Base-by-base conservation (phyloP, 768 basidiomycete genomes). In the Rhodosporidiobolus odoratus region DNA sequence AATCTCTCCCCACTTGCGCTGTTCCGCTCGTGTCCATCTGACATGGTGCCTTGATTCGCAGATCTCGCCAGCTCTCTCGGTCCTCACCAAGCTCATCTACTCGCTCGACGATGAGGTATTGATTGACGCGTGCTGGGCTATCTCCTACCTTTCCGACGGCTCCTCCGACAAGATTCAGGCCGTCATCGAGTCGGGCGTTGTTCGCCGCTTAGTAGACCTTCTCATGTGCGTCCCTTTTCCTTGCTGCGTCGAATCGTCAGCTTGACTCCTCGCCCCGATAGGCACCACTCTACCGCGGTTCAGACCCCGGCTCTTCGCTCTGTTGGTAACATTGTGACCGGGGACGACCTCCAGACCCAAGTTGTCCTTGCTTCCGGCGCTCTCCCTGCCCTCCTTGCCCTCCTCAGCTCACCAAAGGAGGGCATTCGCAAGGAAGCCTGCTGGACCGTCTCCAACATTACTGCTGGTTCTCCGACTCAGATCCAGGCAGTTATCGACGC, bases 121-220 rank as follows among this genome's bases (percentile, higher is more conserved):
- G 77, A 99, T 99, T 78, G 96, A 99, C 80, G 96, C 96, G 21
- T 99, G 96, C 84, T 99, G 96, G 96, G 96, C 96, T 35, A 95
- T 99, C 80, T 97, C 94, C 48, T 99, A 99, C 82, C 88, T 99
- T 47, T 98, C 95, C 2, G 96, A 99, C 79, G 96, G 96, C 58
- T 90, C 93, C 41, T 96, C 96, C 78, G 96, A 99, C 83, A 99
- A 99, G 84, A 99, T 99, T 68, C 96, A 99, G 80, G 96, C 96
- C 40, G 96, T 99, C 66, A 98, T 99, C 77, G 95, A 98, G 81
- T 91, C 91, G 27, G 96, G 95, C 38, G 95, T 99, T 58, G 96
- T 94, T 82, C 87, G 96, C 80, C 88, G 96, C 76, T 87, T 99
- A 71, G 96, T 99, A 41, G 96, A 99, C 79, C 85, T 99, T 53